These are phyloP conservation scores for Solanum pennellii DNA, from an alignment of 257 asterid genomes.

Conservation along the genomic window DNA sequence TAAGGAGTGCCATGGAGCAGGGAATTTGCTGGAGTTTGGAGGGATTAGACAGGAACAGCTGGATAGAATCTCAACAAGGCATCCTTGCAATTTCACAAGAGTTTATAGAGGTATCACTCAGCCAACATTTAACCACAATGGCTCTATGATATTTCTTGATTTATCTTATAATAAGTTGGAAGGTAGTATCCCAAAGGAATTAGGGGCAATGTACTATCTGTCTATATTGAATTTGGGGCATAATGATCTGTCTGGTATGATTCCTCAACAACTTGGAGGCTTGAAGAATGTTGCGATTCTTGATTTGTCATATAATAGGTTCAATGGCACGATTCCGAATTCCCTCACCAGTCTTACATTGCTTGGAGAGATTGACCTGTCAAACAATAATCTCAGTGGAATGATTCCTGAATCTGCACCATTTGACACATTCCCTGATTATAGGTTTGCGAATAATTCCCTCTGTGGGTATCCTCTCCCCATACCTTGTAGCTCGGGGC, in stretches of 20 bases:
- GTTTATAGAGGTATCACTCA: slow-evolving; percentile 59
- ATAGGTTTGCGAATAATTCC: slow-evolving; percentile 51
- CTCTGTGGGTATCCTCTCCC: slow-evolving; percentile 83
- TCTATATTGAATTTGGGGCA: slow-evolving; percentile 66
- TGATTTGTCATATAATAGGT: slow-evolving; percentile 64
- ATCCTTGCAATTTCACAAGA: slow-evolving; percentile 71
- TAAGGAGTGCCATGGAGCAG: slow-evolving; percentile 79
- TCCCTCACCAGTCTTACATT: slow-evolving; percentile 50
- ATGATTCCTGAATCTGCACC: slow-evolving; percentile 72
- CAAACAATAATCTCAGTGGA: slow-evolving; percentile 74
- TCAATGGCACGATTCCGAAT: slow-evolving; percentile 63
- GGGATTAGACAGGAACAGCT: slow-evolving; percentile 69
- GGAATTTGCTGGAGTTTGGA: slow-evolving; percentile 90
- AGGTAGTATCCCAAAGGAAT: slow-evolving; percentile 82
- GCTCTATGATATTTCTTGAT: slow-evolving; percentile 89
- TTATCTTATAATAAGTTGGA: slow-evolving; percentile 61
- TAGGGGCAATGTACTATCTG: slow-evolving; percentile 66
- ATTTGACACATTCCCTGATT: slow-evolving; percentile 66
- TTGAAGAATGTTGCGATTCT: slow-evolving; percentile 74
- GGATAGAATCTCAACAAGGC: slow-evolving; percentile 50
- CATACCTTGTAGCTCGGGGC: slow-evolving; percentile 28
- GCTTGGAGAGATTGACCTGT: slow-evolving; percentile 66
- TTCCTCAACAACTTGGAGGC: slow-evolving; percentile 65
- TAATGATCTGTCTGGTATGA: slow-evolving; percentile 66
- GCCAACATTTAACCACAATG: slow-evolving; percentile 81